Percentiles rank a stretch among this genome's conserved stretches.
phyloP scores from a whole-genome alignment of 2,329 filamentous ascomycete genomes.

The Plectosphaerella plurivora region DNA sequence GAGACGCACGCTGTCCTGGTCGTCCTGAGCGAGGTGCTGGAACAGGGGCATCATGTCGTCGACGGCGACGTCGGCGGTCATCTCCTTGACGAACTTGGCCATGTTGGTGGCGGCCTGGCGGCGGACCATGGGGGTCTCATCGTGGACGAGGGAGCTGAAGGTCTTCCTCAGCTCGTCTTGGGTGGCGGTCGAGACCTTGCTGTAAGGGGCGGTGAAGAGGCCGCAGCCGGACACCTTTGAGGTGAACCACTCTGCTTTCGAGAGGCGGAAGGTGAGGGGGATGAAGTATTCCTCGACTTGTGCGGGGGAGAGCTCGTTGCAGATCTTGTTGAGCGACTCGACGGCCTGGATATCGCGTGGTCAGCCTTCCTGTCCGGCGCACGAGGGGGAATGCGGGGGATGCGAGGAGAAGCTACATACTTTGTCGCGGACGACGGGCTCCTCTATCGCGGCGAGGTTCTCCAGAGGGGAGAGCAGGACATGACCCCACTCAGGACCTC shows the following conservation, averaged over 20 bases:
- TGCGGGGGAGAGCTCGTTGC: slow-evolving; percentile 80
- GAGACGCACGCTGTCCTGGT: slow-evolving; percentile 95
- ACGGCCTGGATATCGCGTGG: slow-evolving; percentile 67
- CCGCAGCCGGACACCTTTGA: slow-evolving; percentile 98
- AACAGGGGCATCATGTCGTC: slow-evolving; percentile 99
- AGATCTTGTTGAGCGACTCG: slow-evolving; percentile 99
- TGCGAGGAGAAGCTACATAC: slow-evolving; percentile 38
- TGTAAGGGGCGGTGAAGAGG: slow-evolving; percentile 90
- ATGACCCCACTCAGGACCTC: slow-evolving; percentile 88
- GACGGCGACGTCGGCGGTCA: slow-evolving; percentile 86
- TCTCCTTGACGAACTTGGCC: slow-evolving; percentile 96
- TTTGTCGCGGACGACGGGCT: slow-evolving; percentile 97
- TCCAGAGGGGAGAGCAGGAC: slow-evolving; percentile 95
- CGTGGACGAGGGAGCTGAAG: slow-evolving; percentile 89
- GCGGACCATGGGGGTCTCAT: slow-evolving; percentile 98
- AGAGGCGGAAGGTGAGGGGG: slow-evolving; percentile 88
- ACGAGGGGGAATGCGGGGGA: background rate
- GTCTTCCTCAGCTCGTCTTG: slow-evolving; percentile 91
- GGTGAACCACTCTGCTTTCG: slow-evolving; percentile 99
- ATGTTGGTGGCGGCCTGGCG: slow-evolving; percentile 95
- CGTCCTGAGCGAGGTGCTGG: slow-evolving; percentile 91
- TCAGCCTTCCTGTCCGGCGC: background rate
- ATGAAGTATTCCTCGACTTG: slow-evolving; percentile 98
- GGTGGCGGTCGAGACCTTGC: slow-evolving; percentile 78
- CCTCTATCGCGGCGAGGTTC: slow-evolving; percentile 97